Evolutionary conservation across 179 eudicot genomes (phyloP), one percentile per base, ranked within the genome.

Genomic region (Amaranthus tricolor): DNA sequence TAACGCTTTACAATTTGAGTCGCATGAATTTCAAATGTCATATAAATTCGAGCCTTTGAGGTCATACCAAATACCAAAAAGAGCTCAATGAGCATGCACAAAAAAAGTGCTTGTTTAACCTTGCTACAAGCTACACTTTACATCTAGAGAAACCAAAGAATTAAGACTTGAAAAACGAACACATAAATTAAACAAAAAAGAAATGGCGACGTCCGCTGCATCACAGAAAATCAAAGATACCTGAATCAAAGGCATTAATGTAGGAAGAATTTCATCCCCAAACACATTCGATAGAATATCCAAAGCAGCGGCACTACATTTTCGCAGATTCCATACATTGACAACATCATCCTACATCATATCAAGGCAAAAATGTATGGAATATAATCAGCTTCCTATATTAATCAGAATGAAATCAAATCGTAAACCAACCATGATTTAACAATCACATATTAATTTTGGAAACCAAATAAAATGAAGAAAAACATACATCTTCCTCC

Each of bases 301-400:
- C 66, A 95, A 80, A 80, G 91, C 99, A 87, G 99, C 99, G 24
- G 99, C 99, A 79, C 99, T 95, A 77, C 99, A 95, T 87, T 95
- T 95, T 59, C 99, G 86, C 59, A 95, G 85, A 76, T 91, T 95
- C 99, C 99, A 95, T 20, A 92, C 81, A 59, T 90, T 95, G 56
- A 95, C 93, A 72, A 88, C 99, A 68, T 95, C 97, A 80, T 95
- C 99, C 99, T 94, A 86, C 54, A 69, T 16, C 6, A 69, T 9
- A 79, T 40, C 61, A 73, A 84, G 68, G 53, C 68, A 60, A 56
- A 54, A 2, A 63, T 57, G 72, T n/a, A n/a, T n/a, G n/a, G n/a
- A n/a, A n/a, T n/a, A n/a, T n/a, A 3, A 44, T 53, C 58, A 9
- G 60, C 66, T 67, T 53, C 10, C 68, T 43, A 19, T 12, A 44